Conservation (phyloP, 768 basidiomycete species). For the Leucogyrophana mollusca region DNA sequence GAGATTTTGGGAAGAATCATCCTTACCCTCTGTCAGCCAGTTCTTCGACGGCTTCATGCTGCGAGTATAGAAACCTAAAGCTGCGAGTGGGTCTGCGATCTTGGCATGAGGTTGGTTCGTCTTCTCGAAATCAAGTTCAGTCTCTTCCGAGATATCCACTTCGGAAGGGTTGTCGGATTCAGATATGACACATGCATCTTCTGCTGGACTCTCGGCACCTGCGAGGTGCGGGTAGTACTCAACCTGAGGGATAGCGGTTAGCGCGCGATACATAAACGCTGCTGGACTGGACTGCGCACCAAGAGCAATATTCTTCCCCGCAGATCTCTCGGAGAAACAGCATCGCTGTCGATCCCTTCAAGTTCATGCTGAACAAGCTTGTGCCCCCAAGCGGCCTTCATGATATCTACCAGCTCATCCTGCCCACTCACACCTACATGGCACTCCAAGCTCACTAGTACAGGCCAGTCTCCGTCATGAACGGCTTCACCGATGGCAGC, state of each 20-base stretch:
- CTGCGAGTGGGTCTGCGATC: constrained; percentile 53
- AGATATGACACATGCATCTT: neutral
- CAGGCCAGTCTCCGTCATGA: constrained; percentile 43
- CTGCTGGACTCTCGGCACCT: constrained; percentile 6
- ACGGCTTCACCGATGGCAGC: constrained; percentile 48
- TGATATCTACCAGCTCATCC: constrained; percentile 49
- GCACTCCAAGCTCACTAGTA: constrained; percentile 61
- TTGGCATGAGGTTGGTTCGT: constrained; percentile 11
- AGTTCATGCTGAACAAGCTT: constrained; percentile 42
- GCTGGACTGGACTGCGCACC: constrained; percentile 39
- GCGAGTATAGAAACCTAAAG: constrained; percentile 57
- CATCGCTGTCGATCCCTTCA: constrained; percentile 34
- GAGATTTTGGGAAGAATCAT: neutral
- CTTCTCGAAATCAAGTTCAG: constrained; percentile 2
- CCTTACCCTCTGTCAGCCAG: constrained; percentile 44
- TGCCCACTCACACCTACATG: constrained; percentile 54
- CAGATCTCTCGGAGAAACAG: constrained; percentile 44
- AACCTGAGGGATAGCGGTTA: constrained; percentile 38
- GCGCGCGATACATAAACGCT: neutral
- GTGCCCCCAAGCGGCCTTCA: constrained; percentile 51
- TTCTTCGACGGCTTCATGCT: constrained; percentile 58
- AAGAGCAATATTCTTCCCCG: constrained; percentile 57
- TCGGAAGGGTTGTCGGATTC: constrained; percentile 19
- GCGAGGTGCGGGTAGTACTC: constrained; percentile 47
- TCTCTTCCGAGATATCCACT: constrained; percentile 10